Percentiles rank a stretch among this genome's conserved stretches.
Evolutionary conservation across 164 flowering plant genomes (phyloP).

Genomic region (Houttuynia cordata): DNA sequence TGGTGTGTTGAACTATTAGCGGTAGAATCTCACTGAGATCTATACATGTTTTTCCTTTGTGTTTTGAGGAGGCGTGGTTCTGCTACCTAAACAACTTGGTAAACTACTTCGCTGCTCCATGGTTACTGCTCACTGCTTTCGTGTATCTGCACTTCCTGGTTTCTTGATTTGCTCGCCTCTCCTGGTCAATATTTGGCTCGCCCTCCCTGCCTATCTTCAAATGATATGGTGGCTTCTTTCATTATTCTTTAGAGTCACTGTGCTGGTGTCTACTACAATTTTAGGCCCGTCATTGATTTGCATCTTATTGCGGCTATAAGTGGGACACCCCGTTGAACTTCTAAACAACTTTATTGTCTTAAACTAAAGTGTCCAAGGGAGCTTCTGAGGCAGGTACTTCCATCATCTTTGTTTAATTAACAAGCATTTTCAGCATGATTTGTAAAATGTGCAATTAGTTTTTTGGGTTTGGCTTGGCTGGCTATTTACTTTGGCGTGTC

Average conservation of each 20-base stretch:
- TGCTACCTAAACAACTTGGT: slow-evolving; percentile 11
- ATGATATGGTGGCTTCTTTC: slow-evolving; percentile 1
- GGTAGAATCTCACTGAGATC: slow-evolving; percentile 11
- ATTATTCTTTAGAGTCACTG: background rate
- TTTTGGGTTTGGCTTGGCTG: background rate
- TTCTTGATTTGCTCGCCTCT: slow-evolving; percentile 7
- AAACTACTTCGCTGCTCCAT: slow-evolving; percentile 37
- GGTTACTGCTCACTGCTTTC: slow-evolving; percentile 32
- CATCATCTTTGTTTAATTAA: background rate
- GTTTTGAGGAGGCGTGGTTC: slow-evolving; percentile 47
- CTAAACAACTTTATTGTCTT: slow-evolving; percentile 2
- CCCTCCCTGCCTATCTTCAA: slow-evolving; percentile 1
- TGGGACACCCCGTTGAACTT: slow-evolving; percentile 4
- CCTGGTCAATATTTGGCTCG: slow-evolving; percentile 1
- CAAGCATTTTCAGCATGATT: background rate
- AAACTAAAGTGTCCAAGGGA: background rate
- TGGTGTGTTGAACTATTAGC: background rate
- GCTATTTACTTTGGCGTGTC: no score
- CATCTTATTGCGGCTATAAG: slow-evolving; percentile 9
- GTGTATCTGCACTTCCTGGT: slow-evolving; percentile 33
- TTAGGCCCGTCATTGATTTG: background rate
- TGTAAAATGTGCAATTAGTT: background rate
- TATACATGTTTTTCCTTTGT: slow-evolving; percentile 30
- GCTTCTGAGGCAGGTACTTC: slow-evolving; percentile 1
- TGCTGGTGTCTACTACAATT: background rate